Evolutionary conservation across 2,329 filamentous ascomycete species (phyloP).

Genomic region (Aphanoascus verrucosus): DNA sequence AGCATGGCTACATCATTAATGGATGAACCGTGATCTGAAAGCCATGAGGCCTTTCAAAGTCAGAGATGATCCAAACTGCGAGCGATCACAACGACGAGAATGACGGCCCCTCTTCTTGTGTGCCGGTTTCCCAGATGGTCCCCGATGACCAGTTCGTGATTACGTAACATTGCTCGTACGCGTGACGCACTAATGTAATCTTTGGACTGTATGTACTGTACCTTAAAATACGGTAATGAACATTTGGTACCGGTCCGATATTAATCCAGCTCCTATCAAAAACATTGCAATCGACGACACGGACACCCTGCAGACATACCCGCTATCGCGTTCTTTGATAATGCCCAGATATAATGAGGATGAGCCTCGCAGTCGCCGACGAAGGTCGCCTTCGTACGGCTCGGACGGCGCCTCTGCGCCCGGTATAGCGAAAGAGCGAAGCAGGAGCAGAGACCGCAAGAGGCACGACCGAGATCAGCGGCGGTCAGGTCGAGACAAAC

Average conservation of each 20-base stretch:
- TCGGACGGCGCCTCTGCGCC: slow-evolving; percentile 15
- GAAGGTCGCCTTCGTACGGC: slow-evolving; percentile 18
- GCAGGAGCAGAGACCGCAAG: slow-evolving; percentile 7
- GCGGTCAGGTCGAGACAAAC: background rate
- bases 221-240: background rate
- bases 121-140: background rate
- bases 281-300: background rate
- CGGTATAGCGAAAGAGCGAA: background rate
- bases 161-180: background rate
- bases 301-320: background rate
- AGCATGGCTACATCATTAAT: slow-evolving; percentile 35
- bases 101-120: background rate
- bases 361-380: slow-evolving; percentile 18
- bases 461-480: background rate
- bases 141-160: background rate
- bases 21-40: background rate
- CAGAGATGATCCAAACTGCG: background rate
- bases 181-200: background rate
- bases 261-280: too few relatives aligned
- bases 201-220: background rate
- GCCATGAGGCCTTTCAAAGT: background rate
- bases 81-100: background rate
- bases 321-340: background rate
- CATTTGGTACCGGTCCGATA: background rate
- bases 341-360: slow-evolving; percentile 24